Base-by-base conservation (phyloP, 441 rosid species). In the Populus hybrid region DNA sequence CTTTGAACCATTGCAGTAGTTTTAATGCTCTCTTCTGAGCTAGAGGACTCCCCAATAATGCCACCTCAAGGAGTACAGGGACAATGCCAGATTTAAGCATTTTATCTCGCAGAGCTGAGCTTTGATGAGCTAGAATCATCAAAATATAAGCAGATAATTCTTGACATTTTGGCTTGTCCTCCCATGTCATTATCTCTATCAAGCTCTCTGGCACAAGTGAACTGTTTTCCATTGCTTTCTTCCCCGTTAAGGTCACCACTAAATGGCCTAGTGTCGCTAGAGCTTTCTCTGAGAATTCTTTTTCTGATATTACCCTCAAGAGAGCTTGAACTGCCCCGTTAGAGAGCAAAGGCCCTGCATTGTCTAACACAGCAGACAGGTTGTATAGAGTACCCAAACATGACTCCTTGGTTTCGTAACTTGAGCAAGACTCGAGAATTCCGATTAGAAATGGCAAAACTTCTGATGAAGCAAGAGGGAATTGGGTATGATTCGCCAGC, bases 91-190 rank as follows among this genome's bases (percentile, higher is more conserved):
- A 89, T 77, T 86, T 89, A 0, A 88, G 81, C 99, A 95, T 95
- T 78, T 93, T 93, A 0, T 85, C 88, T 3, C 91, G 79, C 28
- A 88, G 94, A 14, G 78, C 87, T 30, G 92, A 84, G 74, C 98
- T 91, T 75, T 93, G 99, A 78, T 95, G 92, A 36, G 97, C 99
- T 68, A 95, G 83, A 40, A 92, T 88, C 98, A 95, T 92, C 75
- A 95, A 34, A 73, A 92, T 87, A 63, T 93, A 92, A 0, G 92
- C 99, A 0, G 95, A 82, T 24, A 88, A 80, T 82, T 95, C 99
- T 79, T 95, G 99, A 76, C 97, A 92, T 82, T 88, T 95, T 0
- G 97, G 97, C 76, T 74, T 86, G 20, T 93, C 95, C 18, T 93
- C 98, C 99, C 99, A 95, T 68, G 94, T 88, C 79, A 95, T 65